Conservation (phyloP, 179 eudicot species). For the Drosera spatulata region DNA sequence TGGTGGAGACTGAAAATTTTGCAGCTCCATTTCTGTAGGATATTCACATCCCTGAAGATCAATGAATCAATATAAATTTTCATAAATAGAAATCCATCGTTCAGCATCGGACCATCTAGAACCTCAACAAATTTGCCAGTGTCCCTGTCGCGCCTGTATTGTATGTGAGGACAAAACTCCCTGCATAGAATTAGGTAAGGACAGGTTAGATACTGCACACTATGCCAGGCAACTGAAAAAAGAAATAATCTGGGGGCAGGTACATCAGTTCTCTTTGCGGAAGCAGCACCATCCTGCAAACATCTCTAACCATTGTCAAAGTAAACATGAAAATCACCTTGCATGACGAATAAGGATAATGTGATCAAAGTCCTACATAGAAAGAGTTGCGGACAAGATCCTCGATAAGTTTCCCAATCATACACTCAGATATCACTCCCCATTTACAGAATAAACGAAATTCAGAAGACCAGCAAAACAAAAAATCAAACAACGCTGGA, state of each 20-base stretch:
- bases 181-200: constrained; percentile 28
- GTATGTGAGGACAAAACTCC: constrained; percentile 84
- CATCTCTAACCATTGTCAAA: neutral
- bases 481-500: too few species aligned
- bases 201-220: constrained; percentile 4
- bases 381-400: too few species aligned
- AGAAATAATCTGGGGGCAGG: constrained; percentile 58
- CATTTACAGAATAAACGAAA: too few species aligned
- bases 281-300: constrained; percentile 69
- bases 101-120: constrained; percentile 78
- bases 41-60: constrained; percentile 60
- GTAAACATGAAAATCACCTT: too few species aligned
- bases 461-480: too few species aligned
- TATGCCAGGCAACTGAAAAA: neutral
- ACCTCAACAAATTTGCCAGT: constrained; percentile 61
- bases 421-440: too few species aligned
- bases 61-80: constrained; percentile 75
- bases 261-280: constrained; percentile 36
- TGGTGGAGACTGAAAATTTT: constrained; percentile 57
- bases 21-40: constrained; percentile 76
- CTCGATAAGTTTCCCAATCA: too few species aligned
- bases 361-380: too few species aligned
- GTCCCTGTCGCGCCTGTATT: constrained; percentile 74
- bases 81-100: constrained; percentile 83
- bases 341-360: too few species aligned